A percentile compares a stretch with the other conserved stretches of the same genome.
phyloP scores from a whole-genome alignment of 148 eudicot species.

The Rhododendron kiyosumense region DNA sequence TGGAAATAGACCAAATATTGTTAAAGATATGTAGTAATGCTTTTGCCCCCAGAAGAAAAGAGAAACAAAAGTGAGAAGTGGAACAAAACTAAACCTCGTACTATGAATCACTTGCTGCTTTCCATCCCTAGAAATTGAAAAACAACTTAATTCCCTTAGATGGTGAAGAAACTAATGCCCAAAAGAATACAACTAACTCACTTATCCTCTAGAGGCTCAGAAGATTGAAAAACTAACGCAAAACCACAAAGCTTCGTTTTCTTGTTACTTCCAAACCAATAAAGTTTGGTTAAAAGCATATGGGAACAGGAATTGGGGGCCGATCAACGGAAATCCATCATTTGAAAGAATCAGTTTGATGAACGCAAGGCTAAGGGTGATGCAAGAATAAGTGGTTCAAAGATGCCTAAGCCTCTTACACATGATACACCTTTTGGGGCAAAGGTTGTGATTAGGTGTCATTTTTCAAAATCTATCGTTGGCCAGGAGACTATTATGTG shows the following conservation, averaged over 20 bases:
- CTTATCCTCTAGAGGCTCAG: not conserved
- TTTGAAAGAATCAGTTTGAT: not conserved
- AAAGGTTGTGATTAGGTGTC: not conserved
- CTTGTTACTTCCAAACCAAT: not conserved
- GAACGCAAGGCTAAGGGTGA: not conserved
- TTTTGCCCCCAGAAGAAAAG: not conserved
- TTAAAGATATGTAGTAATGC: not conserved
- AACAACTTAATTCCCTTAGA: not conserved
- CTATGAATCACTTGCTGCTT: not conserved
- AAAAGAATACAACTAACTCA: not conserved
- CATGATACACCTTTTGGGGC: not conserved
- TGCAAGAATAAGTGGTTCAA: not conserved
- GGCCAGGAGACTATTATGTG: not conserved
- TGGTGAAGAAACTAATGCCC: not conserved
- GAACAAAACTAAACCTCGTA: not conserved
- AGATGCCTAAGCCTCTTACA: not conserved
- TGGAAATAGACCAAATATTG: not conserved
- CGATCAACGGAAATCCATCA: not conserved
- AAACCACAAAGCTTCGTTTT: not conserved
- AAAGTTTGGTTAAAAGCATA: not conserved
- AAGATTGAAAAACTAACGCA: not conserved
- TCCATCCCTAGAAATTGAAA: not conserved
- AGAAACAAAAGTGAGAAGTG: not conserved
- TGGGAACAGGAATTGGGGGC: not conserved
- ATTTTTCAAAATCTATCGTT: not conserved